phyloP scores from a whole-genome alignment of 441 rosid genomes.

The Euphorbia neoarborescens region DNA sequence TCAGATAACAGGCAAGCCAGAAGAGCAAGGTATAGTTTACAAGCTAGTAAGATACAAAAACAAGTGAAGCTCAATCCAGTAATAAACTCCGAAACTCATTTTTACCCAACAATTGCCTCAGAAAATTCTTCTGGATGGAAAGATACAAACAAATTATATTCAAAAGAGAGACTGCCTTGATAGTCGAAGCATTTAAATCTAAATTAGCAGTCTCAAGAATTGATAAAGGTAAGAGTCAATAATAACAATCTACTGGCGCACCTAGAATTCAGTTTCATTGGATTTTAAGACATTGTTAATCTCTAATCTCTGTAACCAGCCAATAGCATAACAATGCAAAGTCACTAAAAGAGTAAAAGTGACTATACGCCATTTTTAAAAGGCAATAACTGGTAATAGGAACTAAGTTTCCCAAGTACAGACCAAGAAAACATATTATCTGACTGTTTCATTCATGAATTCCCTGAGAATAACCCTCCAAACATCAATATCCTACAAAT shows the following conservation, averaged over 20 bases:
- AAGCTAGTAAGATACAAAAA: not conserved
- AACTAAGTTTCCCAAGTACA: not conserved
- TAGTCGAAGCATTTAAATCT: not conserved
- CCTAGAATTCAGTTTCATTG: not conserved
- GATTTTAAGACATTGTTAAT: not conserved
- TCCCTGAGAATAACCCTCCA: not conserved
- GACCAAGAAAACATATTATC: not conserved
- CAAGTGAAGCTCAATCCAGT: not conserved
- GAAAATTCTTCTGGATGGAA: slow-evolving; percentile 2
- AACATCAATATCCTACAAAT: not conserved
- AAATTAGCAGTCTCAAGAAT: slow-evolving; percentile 1
- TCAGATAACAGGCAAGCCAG: not conserved
- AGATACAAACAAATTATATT: not conserved
- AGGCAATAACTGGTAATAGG: not conserved
- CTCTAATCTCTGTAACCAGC: slow-evolving; percentile 6
- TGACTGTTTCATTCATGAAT: not conserved
- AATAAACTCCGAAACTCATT: not conserved
- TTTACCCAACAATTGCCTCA: not conserved
- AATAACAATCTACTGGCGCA: not conserved
- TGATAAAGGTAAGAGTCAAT: not conserved
- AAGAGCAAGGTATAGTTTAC: not conserved
- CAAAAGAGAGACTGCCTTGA: not conserved
- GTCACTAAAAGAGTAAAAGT: not conserved
- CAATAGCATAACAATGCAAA: not conserved
- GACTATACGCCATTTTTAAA: not conserved